Evolutionary conservation across 345 rosid species (phyloP).

Genomic region (Salix purpurea): DNA sequence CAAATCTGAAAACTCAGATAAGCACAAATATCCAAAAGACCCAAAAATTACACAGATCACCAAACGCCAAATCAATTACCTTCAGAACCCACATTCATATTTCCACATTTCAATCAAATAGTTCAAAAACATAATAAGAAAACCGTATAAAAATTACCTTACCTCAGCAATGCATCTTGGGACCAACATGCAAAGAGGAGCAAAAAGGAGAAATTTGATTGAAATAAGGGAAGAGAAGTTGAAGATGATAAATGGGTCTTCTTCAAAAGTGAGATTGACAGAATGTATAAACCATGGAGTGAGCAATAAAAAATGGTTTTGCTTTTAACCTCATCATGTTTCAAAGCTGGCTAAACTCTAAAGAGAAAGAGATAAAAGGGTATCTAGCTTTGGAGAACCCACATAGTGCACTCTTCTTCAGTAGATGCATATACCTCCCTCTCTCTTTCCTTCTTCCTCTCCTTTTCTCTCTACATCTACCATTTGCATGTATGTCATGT

Average conservation of each 20-base stretch:
- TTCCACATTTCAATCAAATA: constrained; percentile 12
- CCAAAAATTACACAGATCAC: neutral
- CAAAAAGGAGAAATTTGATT: neutral
- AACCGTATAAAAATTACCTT: neutral
- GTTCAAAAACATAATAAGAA: neutral
- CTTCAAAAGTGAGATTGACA: neutral
- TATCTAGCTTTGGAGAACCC: constrained; percentile 9
- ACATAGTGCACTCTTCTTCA: constrained; percentile 12
- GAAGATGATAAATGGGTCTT: neutral
- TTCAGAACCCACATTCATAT: neutral
- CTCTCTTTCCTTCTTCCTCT: neutral
- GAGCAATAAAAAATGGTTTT: constrained; percentile 1
- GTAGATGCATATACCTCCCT: constrained; percentile 7
- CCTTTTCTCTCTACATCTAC: constrained; percentile 11
- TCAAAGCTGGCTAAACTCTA: neutral
- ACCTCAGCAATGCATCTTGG: constrained; percentile 23
- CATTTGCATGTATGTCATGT: constrained; percentile 6
- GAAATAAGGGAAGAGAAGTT: constrained; percentile 11
- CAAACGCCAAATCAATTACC: neutral
- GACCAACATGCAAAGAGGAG: constrained; percentile 4
- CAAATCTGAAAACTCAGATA: no score
- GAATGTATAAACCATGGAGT: neutral
- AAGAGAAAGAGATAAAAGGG: neutral
- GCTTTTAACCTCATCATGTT: neutral
- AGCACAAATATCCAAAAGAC: neutral